phyloP scores from a whole-genome alignment of 177 flowering plant species.

The Telopea speciosissima region DNA sequence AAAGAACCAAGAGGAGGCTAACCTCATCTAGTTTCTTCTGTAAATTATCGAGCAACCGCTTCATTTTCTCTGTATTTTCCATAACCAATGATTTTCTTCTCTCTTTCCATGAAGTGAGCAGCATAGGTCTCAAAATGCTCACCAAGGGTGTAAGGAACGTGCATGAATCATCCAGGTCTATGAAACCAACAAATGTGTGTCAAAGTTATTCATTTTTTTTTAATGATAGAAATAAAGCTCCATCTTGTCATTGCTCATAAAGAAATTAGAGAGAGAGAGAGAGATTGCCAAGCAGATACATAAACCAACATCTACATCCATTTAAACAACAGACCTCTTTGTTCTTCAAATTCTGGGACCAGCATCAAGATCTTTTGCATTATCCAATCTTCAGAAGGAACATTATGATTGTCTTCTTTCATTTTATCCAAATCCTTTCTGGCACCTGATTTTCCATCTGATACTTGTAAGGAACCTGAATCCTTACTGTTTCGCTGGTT shows the following conservation, averaged over 20 bases:
- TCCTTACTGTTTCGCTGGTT: conserved; percentile 70
- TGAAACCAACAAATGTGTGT: conserved; percentile 9
- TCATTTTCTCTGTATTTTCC: conserved; percentile 68
- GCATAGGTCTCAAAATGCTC: conserved; percentile 68
- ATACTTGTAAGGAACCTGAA: conserved; percentile 31
- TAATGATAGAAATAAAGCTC: no score
- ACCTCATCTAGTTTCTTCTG: conserved; percentile 93
- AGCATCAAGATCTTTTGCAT: conserved; percentile 46
- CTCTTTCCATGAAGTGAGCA: conserved; percentile 63
- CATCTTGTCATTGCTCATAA: no score
- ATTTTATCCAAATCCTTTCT: conserved; percentile 42
- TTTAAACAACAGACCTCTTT: conserved; percentile 39
- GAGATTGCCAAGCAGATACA: background rate
- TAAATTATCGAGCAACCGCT: conserved; percentile 55
- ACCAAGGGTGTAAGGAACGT: conserved; percentile 57
- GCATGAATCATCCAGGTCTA: conserved; percentile 60
- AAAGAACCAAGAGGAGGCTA: conserved; percentile 8
- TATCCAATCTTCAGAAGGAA: conserved; percentile 74
- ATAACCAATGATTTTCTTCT: conserved; percentile 63
- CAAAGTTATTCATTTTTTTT: background rate
- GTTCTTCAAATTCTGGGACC: conserved; percentile 80
- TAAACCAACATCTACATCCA: background rate
- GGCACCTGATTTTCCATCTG: conserved; percentile 48
- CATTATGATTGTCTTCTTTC: conserved; percentile 36
- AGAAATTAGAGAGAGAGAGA: no score